A percentile compares a stretch with the other conserved stretches of the same genome.
Conservation (phyloP, 441 rosid species). For the Croton laevigatus region DNA sequence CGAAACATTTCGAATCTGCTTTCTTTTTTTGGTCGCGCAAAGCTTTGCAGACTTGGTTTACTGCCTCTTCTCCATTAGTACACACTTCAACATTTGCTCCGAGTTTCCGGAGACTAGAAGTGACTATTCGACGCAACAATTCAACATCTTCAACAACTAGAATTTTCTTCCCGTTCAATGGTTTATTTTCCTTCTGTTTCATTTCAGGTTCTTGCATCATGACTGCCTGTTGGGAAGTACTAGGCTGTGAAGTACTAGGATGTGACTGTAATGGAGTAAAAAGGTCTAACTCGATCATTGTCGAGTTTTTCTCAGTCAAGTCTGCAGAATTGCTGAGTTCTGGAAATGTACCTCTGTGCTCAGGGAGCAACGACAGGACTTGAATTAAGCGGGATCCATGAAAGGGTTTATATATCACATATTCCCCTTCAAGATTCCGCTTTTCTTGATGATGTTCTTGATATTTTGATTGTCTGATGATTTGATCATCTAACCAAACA, state of each 20-base stretch:
- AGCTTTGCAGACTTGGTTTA: conserved; percentile 28
- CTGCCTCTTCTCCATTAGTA: conserved; percentile 44
- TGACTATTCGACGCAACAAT: conserved; percentile 20
- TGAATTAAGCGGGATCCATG: conserved; percentile 44
- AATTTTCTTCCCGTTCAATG: conserved; percentile 41
- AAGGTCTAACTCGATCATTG: not conserved
- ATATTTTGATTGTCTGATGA: conserved; percentile 1
- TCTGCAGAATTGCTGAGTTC: conserved; percentile 5
- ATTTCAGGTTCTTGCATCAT: not conserved
- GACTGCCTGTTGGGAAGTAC: not conserved
- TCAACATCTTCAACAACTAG: conserved; percentile 42
- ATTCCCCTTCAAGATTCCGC: conserved; percentile 24
- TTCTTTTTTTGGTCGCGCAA: conserved; percentile 22
- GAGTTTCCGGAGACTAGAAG: conserved; percentile 21
- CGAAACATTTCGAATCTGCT: conserved; percentile 15
- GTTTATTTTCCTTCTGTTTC: conserved; percentile 15
- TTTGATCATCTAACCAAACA: conserved; percentile 45
- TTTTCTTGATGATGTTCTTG: not conserved
- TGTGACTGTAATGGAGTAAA: not conserved
- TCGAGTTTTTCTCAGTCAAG: not conserved
- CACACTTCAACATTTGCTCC: conserved; percentile 46
- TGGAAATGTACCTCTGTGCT: conserved; percentile 18
- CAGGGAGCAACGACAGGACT: conserved; percentile 40
- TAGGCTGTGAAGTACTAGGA: not conserved
- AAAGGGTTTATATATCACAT: conserved; percentile 34